Percentiles rank a stretch among this genome's conserved stretches.
Conservation (phyloP, 257 asterid genomes). For the Penstemon newberryi region DNA sequence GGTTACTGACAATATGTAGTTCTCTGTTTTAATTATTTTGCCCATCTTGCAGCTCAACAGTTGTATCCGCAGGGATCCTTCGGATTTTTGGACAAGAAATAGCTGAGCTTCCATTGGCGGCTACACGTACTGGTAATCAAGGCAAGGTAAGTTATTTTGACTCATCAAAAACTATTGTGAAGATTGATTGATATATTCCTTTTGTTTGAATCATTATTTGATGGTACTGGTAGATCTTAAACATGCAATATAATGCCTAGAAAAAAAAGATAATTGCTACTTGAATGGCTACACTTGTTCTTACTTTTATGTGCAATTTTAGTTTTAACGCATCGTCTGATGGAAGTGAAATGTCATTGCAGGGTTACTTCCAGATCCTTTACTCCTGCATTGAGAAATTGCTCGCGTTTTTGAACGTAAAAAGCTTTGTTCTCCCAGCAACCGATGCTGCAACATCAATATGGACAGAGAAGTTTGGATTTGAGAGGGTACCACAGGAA, state of each 20-base stretch:
- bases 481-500: constrained; percentile 55
- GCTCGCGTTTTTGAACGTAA: constrained; percentile 62
- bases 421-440: constrained; percentile 84
- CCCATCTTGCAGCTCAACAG: constrained; percentile 72
- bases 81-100: constrained; percentile 87
- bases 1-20: constrained; percentile 23
- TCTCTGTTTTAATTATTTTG: constrained; percentile 23
- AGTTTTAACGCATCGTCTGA: constrained; percentile 23
- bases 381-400: constrained; percentile 61
- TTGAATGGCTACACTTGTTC: not conserved
- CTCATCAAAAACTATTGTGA: not conserved
- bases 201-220: too few relatives aligned
- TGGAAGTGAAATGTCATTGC: constrained; percentile 32
- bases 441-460: constrained; percentile 83
- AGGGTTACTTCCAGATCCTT: constrained; percentile 89
- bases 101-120: constrained; percentile 97
- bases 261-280: too few relatives aligned
- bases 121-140: constrained; percentile 72
- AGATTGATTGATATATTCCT: not conserved
- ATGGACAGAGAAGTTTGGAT: constrained; percentile 93
- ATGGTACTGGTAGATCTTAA: not conserved
- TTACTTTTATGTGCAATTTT: not conserved
- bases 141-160: constrained; percentile 62
- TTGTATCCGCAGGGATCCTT: constrained; percentile 89
- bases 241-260: not conserved